Conservation (phyloP, 1,284 basidiomycete genomes). For the Ganoderma lucidum region DNA sequence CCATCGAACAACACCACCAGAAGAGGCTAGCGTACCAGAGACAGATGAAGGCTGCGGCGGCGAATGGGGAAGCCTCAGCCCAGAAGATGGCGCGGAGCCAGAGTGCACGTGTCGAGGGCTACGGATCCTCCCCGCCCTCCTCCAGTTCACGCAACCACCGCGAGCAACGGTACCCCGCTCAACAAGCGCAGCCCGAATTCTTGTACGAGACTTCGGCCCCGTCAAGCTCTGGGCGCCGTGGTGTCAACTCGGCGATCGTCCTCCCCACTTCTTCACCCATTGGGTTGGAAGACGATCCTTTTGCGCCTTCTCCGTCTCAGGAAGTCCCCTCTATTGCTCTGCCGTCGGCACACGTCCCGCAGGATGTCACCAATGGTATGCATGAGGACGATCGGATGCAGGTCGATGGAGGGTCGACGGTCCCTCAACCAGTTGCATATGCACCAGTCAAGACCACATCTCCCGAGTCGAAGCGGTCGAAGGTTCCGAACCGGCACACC, state of each 20-base stretch:
- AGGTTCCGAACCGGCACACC: constrained; percentile 74
- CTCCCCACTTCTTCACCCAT: constrained; percentile 48
- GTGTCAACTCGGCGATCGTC: constrained; percentile 53
- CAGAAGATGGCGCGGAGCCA: constrained; percentile 53
- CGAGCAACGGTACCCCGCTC: constrained; percentile 40
- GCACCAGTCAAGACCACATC: constrained; percentile 42
- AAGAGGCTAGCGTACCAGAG: constrained; percentile 84
- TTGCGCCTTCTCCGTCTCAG: constrained; percentile 47
- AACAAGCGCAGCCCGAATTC: constrained; percentile 53
- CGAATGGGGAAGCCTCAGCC: constrained; percentile 41
- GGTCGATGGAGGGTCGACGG: constrained; percentile 25
- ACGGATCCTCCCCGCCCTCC: constrained; percentile 41
- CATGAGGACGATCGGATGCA: constrained; percentile 27
- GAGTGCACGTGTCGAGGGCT: constrained; percentile 52
- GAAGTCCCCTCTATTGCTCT: constrained; percentile 37
- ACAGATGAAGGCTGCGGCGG: constrained; percentile 65
- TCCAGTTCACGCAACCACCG: constrained; percentile 46
- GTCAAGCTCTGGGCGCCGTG: constrained; percentile 47
- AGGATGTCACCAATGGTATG: constrained; percentile 20
- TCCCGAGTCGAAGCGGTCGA: constrained; percentile 50
- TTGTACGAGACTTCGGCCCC: constrained; percentile 59
- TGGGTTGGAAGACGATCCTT: constrained; percentile 59
- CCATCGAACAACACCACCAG: constrained; percentile 86
- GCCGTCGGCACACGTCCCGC: constrained; percentile 15
- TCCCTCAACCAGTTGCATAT: constrained; percentile 33